phyloP scores from a whole-genome alignment of 148 eudicot species.

The Rhododendron griersonianum region DNA sequence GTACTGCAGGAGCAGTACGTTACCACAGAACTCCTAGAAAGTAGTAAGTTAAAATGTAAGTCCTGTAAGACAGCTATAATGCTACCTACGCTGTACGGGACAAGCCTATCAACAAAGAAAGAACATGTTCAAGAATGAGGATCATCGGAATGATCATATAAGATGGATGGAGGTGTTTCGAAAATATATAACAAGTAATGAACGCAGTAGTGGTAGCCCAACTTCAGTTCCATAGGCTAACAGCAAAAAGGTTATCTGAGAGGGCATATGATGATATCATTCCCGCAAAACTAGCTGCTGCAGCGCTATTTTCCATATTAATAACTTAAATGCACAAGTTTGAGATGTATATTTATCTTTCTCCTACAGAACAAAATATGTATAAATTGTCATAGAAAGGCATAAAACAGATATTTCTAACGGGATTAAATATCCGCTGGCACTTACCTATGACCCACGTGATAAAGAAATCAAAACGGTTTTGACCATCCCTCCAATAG shows the following conservation, averaged over 20 bases:
- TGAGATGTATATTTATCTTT: background rate
- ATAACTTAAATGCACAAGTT: background rate
- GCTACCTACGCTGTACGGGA: background rate
- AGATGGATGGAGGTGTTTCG: background rate
- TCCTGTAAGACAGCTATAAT: background rate
- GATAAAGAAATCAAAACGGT: slow-evolving; percentile 82
- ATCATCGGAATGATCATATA: background rate
- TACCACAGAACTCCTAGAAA: background rate
- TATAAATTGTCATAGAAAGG: background rate
- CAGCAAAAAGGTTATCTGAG: background rate
- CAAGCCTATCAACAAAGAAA: background rate
- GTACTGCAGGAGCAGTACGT: background rate
- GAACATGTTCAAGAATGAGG: background rate
- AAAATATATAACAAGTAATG: background rate
- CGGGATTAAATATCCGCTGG: background rate
- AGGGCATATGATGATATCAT: background rate
- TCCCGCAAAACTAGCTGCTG: background rate
- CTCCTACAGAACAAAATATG: background rate
- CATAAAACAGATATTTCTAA: background rate
- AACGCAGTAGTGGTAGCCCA: background rate
- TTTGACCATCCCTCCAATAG: slow-evolving; percentile 96
- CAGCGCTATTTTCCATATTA: background rate
- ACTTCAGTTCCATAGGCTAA: background rate
- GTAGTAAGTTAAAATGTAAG: background rate
- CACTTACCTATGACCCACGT: slow-evolving; percentile 88